A percentile compares a stretch with the other conserved stretches of the same genome.
These are phyloP conservation scores for Alternaria tenuissima DNA, from an alignment of 2,329 filamentous ascomycete species.

Conservation along the genomic window DNA sequence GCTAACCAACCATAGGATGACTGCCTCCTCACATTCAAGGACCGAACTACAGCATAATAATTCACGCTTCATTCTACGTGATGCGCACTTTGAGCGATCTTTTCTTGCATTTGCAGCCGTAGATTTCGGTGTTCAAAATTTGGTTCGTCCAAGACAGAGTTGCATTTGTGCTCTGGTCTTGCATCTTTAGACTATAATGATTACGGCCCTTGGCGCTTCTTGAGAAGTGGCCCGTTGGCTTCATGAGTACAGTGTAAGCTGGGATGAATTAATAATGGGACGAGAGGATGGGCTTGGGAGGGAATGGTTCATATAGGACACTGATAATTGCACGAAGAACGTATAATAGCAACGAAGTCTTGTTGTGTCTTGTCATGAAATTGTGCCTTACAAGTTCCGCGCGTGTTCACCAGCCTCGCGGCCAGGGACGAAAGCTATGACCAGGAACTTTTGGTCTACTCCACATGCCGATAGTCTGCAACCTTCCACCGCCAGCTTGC, in stretches of 20 bases:
- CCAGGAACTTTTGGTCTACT: conserved; percentile 24
- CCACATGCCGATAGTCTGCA: conserved; percentile 13
- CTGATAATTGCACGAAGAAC: conserved; percentile 25
- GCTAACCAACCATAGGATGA: conserved; percentile 69
- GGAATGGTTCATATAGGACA: not conserved
- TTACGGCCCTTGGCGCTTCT: conserved; percentile 29
- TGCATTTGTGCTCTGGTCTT: conserved; percentile 19
- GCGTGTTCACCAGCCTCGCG: not conserved
- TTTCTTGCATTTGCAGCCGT: conserved; percentile 36
- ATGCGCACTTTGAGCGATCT: conserved; percentile 35
- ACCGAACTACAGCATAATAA: conserved; percentile 36
- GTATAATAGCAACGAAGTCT: not conserved
- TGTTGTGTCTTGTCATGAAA: not conserved
- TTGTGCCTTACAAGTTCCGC: not conserved
- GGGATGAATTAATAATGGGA: conserved; percentile 20
- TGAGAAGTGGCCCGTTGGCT: conserved; percentile 17
- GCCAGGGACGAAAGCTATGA: conserved; percentile 26
- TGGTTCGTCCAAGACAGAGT: conserved; percentile 27
- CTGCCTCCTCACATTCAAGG: conserved; percentile 77
- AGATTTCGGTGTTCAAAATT: conserved; percentile 20
- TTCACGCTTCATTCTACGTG: conserved; percentile 18
- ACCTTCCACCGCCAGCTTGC: not conserved
- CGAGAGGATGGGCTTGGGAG: conserved; percentile 2
- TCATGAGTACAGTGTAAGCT: conserved; percentile 26
- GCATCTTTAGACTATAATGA: conserved; percentile 40